phyloP scores from a whole-genome alignment of 2,329 filamentous ascomycete genomes.

The Eutypella sp. region DNA sequence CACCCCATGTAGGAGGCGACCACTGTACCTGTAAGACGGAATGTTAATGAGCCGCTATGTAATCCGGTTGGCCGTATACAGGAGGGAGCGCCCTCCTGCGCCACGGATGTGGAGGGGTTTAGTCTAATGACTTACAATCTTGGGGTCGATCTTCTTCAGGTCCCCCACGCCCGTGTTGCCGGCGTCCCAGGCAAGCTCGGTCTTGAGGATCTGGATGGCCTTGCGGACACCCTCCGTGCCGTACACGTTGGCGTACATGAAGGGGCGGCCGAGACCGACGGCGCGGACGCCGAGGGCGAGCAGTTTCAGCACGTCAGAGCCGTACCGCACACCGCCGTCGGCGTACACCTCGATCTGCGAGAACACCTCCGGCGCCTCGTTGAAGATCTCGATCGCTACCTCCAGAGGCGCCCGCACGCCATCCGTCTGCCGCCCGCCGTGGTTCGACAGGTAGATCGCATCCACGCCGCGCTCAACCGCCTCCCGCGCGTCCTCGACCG shows the following conservation, averaged over 20 bases:
- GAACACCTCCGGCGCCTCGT: constrained; percentile 25
- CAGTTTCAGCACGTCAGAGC: constrained; percentile 29
- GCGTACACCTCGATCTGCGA: constrained; percentile 26
- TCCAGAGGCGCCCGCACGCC: constrained; percentile 24
- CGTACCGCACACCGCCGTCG: constrained; percentile 30
- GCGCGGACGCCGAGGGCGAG: constrained; percentile 29
- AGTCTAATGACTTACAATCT: constrained; percentile 16
- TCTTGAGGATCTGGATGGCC: constrained; percentile 38
- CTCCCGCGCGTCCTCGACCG: constrained; percentile 26
- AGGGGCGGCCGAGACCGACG: constrained; percentile 37
- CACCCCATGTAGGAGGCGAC: no score
- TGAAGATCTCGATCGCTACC: constrained; percentile 24
- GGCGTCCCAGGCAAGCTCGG: constrained; percentile 32
- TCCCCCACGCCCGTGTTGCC: constrained; percentile 24
- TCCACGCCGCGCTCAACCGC: constrained; percentile 22
- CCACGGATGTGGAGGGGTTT: no score
- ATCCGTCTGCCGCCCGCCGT: constrained; percentile 31
- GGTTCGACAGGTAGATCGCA: constrained; percentile 31
- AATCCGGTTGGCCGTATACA: no score
- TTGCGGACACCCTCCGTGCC: constrained; percentile 38
- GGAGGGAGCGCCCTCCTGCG: no score
- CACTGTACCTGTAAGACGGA: no score
- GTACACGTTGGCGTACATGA: constrained; percentile 45
- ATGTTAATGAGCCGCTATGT: no score
- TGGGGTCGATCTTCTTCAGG: constrained; percentile 19